These are phyloP conservation scores for Durusdinium trenchii DNA, from an alignment of 73 alveolate genomes.

Conservation along the genomic window DNA sequence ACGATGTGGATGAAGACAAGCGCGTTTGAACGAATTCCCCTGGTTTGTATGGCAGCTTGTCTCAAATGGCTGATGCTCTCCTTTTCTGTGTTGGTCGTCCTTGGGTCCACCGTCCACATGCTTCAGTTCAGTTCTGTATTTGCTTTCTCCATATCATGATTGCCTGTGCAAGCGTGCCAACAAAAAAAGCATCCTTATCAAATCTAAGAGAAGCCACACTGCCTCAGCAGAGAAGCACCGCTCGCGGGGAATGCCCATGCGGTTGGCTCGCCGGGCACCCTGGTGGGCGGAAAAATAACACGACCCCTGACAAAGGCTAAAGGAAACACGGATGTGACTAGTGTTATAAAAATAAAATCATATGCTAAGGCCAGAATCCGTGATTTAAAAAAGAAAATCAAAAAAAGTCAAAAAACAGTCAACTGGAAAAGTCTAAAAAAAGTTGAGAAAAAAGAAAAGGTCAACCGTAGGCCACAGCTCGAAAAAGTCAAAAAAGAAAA, in stretches of 20 bases:
- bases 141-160: no score
- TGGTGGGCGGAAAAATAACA: background rate
- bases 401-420: no score
- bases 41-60: background rate
- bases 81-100: background rate
- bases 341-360: no score
- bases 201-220: background rate
- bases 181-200: background rate
- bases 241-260: conserved; percentile 58
- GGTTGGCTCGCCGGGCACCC: conserved; percentile 59
- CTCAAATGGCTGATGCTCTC: background rate
- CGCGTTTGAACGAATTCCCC: background rate
- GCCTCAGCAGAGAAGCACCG: conserved; percentile 63
- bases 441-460: no score
- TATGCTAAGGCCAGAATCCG: no score
- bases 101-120: background rate
- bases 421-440: no score
- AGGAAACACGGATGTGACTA: no score
- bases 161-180: background rate
- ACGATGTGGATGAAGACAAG: background rate
- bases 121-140: background rate
- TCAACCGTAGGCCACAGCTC: no score
- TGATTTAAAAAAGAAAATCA: no score
- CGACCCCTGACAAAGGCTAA: background rate
- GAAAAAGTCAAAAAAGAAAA: no score